Conservation (phyloP, 768 basidiomycete species). For the Tylopilus felleus region DNA sequence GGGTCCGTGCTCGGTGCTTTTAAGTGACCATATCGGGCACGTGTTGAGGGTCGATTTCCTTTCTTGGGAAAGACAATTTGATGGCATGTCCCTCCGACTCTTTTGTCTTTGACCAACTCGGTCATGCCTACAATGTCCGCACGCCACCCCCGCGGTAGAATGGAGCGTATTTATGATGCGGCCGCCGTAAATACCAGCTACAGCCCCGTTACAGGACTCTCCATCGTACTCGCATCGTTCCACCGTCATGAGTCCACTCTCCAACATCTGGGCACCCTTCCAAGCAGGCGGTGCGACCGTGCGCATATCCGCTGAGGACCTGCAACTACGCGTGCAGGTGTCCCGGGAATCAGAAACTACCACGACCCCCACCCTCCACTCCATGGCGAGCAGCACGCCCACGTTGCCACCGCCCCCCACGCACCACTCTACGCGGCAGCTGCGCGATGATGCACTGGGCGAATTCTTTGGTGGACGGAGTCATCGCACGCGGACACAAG, state of each 20-base stretch:
- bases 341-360: conserved; percentile 25
- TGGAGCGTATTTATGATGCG: conserved; percentile 26
- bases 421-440: conserved; percentile 26
- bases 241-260: conserved; percentile 15
- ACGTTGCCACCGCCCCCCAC: conserved; percentile 18
- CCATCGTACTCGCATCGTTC: conserved; percentile 2
- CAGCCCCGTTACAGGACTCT: conserved; percentile 12
- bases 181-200: not conserved
- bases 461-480: conserved; percentile 33
- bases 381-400: conserved; percentile 16
- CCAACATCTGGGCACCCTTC: conserved; percentile 9
- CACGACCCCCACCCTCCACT: conserved; percentile 9
- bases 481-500: conserved; percentile 23
- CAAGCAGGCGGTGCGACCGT: not conserved
- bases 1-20: not conserved
- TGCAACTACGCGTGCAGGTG: conserved; percentile 21
- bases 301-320: conserved; percentile 13
- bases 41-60: conserved; percentile 3
- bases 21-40: conserved; percentile 1
- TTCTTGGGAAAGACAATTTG: not conserved
- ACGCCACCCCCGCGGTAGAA: conserved; percentile 9
- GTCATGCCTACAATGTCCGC: conserved; percentile 3
- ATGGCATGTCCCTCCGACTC: conserved; percentile 4
- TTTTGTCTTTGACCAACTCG: conserved; percentile 32
- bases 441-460: conserved; percentile 28